Base-by-base conservation (phyloP, 2,329 filamentous ascomycete genomes). In the Juglanconis oblonga region DNA sequence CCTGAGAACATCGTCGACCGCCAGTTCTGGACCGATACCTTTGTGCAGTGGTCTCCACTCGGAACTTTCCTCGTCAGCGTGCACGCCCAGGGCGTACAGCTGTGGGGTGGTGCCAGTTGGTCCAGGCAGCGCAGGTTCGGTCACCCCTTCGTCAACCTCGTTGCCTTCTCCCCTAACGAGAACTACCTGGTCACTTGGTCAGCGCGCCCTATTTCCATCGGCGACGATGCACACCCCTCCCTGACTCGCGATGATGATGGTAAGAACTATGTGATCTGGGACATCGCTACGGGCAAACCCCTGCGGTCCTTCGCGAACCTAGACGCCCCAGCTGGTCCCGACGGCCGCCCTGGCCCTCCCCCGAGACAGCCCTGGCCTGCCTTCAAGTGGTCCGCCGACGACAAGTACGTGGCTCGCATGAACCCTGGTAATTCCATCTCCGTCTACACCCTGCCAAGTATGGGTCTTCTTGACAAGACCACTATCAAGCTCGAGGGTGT, bases 251-350 rank as follows among this genome's bases (percentile, higher is more conserved):
- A 98, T 70, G 95, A 99, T 71, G 94, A 99, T 69, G 95, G 95
- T 76, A 98, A 98, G 83, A 97, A 98, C 83, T 98, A 98, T 76
- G 90, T 99, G 71, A 93, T 99, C 71, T 99, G 95, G 95, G 94
- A 98, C 71, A 88, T 98, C 64, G 90, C 91, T 55, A 95, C 94
- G 9, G 88, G 87, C 69, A 90, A 94, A 74, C 92, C 94, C 59
- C 83, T 99, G 54, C 90, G 95, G 65, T 98, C 95, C 0, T 99
- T 99, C 72, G 87, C 91, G 64, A 96, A 94, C 67, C 84, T 97
- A 65, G 95, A 99, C 67, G 78, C 91, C 13, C 86, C 90, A 35
- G 77, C 75, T 53, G 87, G 87, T 58, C 81, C 81, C 42, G 85
- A 87, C 42, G 86, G 85, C 63, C 81, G 86, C 62, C 84, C 85